phyloP scores from a whole-genome alignment of 805 yeast species.

The Candida bentonensis region DNA sequence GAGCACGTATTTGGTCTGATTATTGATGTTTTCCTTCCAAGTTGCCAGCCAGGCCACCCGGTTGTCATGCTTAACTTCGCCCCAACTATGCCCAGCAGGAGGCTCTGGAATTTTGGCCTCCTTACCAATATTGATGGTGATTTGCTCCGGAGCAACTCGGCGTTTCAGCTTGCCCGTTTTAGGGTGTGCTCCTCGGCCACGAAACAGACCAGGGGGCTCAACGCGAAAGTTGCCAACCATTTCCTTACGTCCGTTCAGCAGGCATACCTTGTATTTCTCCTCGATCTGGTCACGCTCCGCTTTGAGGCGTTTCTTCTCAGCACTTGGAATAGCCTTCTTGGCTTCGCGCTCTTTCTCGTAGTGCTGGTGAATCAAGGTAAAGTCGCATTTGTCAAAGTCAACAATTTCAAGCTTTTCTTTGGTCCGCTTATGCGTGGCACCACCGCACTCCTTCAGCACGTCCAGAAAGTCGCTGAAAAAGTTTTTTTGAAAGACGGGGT shows the following conservation, averaged over 20 bases:
- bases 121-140: slow-evolving; percentile 66
- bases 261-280: slow-evolving; percentile 69
- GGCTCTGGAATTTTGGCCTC: slow-evolving; percentile 65
- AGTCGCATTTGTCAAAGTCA: slow-evolving; percentile 61
- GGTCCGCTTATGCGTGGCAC: slow-evolving; percentile 29
- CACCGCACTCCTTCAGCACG: slow-evolving; percentile 60
- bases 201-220: slow-evolving; percentile 91
- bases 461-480: slow-evolving; percentile 66
- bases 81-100: slow-evolving; percentile 86
- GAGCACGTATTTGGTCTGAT: slow-evolving; percentile 73
- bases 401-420: slow-evolving; percentile 28
- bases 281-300: slow-evolving; percentile 62
- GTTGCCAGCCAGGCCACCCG: slow-evolving; percentile 92
- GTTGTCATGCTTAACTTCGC: slow-evolving; percentile 73
- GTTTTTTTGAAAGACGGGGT: slow-evolving; percentile 74
- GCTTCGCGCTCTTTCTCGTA: slow-evolving; percentile 59
- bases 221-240: slow-evolving; percentile 87
- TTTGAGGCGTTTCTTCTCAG: slow-evolving; percentile 64
- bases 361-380: slow-evolving; percentile 54
- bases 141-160: slow-evolving; percentile 81
- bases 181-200: slow-evolving; percentile 97
- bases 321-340: slow-evolving; percentile 51
- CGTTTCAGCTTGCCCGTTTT: slow-evolving; percentile 84
- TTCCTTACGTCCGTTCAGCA: slow-evolving; percentile 75
- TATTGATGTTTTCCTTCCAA: slow-evolving; percentile 91